Evolutionary conservation across 495 filamentous ascomycete species (phyloP).

Genomic region (Trichoderma virens): DNA sequence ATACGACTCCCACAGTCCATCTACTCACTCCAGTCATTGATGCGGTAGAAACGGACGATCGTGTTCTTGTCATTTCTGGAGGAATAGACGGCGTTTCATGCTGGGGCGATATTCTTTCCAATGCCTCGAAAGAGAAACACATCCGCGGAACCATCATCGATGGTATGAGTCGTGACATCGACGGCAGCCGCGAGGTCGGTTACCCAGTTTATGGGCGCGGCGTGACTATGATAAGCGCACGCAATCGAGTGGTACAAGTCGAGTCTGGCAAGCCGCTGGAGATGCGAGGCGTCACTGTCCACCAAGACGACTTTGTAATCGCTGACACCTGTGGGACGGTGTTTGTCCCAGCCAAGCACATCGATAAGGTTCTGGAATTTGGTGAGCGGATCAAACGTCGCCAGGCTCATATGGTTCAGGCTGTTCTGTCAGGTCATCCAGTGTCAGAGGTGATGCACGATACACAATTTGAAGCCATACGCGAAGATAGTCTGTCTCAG

Average conservation of each 20-base stretch:
- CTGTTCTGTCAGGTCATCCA: not conserved
- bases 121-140: not conserved
- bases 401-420: not conserved
- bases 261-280: not conserved
- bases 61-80: not conserved
- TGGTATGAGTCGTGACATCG: not conserved
- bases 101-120: not conserved
- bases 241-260: not conserved
- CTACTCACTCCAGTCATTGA: not conserved
- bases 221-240: not conserved
- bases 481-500: too few species aligned
- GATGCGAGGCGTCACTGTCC: not conserved
- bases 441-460: not conserved
- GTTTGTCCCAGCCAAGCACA: not conserved
- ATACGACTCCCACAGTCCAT: not conserved
- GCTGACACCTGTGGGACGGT: not conserved
- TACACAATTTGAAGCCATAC: not conserved
- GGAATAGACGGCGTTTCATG: not conserved
- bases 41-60: not conserved
- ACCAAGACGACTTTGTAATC: not conserved
- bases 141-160: not conserved
- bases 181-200: not conserved
- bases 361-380: not conserved
- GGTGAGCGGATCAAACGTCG: not conserved
- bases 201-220: not conserved